Percentiles rank a stretch among this genome's conserved stretches.
These are phyloP conservation scores for Catenaria anguillulae DNA, from an alignment of 371 early-diverging fungal genomes.

Conservation along the genomic window DNA sequence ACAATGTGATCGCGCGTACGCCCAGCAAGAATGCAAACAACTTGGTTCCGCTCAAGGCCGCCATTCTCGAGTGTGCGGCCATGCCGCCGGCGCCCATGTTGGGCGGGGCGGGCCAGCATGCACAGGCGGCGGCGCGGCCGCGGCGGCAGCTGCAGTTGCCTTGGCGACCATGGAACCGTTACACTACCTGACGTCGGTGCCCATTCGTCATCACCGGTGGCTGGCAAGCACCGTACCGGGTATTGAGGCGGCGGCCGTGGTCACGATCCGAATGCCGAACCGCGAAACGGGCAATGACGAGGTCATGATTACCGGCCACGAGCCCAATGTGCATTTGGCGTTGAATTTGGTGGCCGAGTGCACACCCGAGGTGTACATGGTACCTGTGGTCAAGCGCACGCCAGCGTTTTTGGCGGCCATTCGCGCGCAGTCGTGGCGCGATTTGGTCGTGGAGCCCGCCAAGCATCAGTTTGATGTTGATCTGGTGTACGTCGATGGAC, in stretches of 20 bases:
- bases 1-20: conserved; percentile 78
- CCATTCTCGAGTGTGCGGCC: conserved; percentile 64
- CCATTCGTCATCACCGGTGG: conserved; percentile 20
- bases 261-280: conserved; percentile 23
- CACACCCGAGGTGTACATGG: conserved; percentile 17
- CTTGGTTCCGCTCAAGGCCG: conserved; percentile 45
- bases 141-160: conserved; percentile 8
- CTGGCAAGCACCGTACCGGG: conserved; percentile 13
- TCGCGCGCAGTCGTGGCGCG: conserved; percentile 6
- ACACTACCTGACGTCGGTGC: not conserved
- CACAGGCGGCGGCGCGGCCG: no score
- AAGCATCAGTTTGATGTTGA: conserved; percentile 14
- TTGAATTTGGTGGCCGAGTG: conserved; percentile 9
- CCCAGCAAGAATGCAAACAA: conserved; percentile 64
- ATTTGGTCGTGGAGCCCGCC: conserved; percentile 9
- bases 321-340: conserved; percentile 18
- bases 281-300: conserved; percentile 23
- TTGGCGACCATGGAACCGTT: conserved; percentile 7
- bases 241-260: conserved; percentile 17
- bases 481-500: conserved; percentile 17
- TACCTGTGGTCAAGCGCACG: conserved; percentile 9
- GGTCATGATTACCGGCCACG: conserved; percentile 16
- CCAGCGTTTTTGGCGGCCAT: conserved; percentile 2
- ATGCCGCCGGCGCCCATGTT: conserved; percentile 42
- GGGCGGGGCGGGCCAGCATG: no score